Evolutionary conservation across 176 grass and related monocot species (phyloP).

Genomic region (Thalia dealbata): DNA sequence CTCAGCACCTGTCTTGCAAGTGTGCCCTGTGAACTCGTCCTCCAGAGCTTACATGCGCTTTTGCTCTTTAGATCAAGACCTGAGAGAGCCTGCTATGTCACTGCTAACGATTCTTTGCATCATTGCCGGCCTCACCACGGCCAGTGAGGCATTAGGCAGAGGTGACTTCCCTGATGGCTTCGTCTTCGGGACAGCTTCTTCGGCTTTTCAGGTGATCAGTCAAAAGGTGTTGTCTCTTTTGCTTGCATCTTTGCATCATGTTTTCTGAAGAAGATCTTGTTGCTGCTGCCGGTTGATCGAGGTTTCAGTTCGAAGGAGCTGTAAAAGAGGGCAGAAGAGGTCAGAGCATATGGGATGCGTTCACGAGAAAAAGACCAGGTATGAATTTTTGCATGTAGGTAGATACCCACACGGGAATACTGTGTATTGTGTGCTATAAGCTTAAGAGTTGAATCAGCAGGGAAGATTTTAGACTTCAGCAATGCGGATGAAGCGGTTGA

Average conservation of each 20-base stretch:
- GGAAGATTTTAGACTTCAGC: slow-evolving; percentile 87
- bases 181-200: slow-evolving; percentile 90
- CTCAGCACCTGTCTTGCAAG: background rate
- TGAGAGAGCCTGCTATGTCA: slow-evolving; percentile 32
- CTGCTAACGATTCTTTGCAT: slow-evolving; percentile 29
- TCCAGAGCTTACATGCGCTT: too few relatives aligned
- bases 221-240: background rate
- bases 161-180: slow-evolving; percentile 78
- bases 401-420: background rate
- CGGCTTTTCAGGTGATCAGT: slow-evolving; percentile 61
- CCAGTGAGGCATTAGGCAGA: slow-evolving; percentile 50
- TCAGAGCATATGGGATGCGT: slow-evolving; percentile 83
- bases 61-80: background rate
- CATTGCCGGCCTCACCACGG: slow-evolving; percentile 37
- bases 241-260: background rate
- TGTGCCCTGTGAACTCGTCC: background rate
- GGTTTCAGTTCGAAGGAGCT: slow-evolving; percentile 71
- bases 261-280: slow-evolving; percentile 2
- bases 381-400: background rate
- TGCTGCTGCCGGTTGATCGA: slow-evolving; percentile 14
- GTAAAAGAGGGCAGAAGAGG: slow-evolving; percentile 72
- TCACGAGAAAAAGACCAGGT: slow-evolving; percentile 53
- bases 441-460: slow-evolving; percentile 30
- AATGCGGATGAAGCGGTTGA: slow-evolving; percentile 90
- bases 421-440: background rate